Base-by-base conservation (phyloP, 768 basidiomycete species). In the Phlebiopsis gigantea region DNA sequence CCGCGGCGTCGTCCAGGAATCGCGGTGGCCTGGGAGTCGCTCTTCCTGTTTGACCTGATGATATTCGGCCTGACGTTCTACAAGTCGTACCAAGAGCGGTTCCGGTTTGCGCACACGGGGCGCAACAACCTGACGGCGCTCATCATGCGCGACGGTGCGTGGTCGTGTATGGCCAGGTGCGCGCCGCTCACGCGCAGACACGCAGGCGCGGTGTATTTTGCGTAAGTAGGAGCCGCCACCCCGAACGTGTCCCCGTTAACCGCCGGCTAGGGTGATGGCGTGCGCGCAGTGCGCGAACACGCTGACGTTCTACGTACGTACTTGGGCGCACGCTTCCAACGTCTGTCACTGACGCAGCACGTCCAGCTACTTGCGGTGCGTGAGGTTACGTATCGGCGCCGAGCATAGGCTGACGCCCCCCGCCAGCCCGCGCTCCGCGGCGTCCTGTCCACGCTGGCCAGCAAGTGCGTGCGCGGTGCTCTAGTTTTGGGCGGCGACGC, bases 181-280 rank as follows among this genome's bases (percentile, higher is more conserved):
- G n/a, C 24, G 6, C 22, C 6, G 46, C 29, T 50, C 28, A 50
- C n/a, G 12, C 24, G 21, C 53, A n/a, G 7, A n/a, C 21, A 5
- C n/a, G 19, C 56, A 82, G 82, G 81, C 52, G 76, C 79, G 1
- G 64, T 83, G 24, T 84, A 82, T 63, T 83, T 80, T 59, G 78
- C 73, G 81, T 83, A 58, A 21, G 69, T 41, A 22, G 9, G 50
- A 9, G 3, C 42, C 42, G 29, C 47, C 17, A n/a, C 39, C 52
- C 1, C 42, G 25, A 21, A 10, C 28, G 30, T 45, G 44, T 28
- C n/a, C 24, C 15, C 41, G 39, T 19, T 42, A 8, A 43, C 28
- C 17, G n/a, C 49, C 10, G 42, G 41, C 44, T 52, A 83, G 82
- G 6, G 72, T 78, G 29, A 82, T 83, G 79, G 79, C 73, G 1